Evolutionary conservation across 75 land plant genomes (phyloP), one percentile per base, ranked within the genome.

Genomic region (Pinus albicaulis): DNA sequence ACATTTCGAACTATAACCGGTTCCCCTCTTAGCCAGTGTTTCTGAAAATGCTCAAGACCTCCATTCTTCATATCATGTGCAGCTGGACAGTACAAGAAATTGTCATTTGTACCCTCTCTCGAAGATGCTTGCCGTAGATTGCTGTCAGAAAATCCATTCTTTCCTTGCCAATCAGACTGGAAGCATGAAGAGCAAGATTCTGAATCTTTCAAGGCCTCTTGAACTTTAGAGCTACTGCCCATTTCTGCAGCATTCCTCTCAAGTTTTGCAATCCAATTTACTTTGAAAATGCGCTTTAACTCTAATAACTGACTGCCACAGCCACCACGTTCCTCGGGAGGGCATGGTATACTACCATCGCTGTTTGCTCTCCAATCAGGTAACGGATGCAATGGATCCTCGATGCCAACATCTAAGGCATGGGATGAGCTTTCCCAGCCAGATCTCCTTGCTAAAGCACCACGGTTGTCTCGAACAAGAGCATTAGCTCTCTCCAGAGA

Each of bases 1-100:
- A 95, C 92, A 76, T 86, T 81, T 57, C 89, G 84, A 12, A 95
- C 93, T 56, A 95, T 86, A 34, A 95, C 96, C 11, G 98, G 98
- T 57, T 95, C 92, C 31, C 97, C 97, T 72, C 61, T 77, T 24
- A 77, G 64, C 97, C 95, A 94, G 52, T 94, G 97, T 56, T 70
- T 89, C 80, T 95, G 94, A 78, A 95, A 95, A 76, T 93, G 94
- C 55, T 83, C 78, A 23, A 90, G 55, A 1, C 77, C 92, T 66
- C 80, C 84, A 7, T 74, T 80, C 65, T 73, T 72, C 36, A 83
- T 71, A 17, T 74, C 74, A 38, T 66, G 25, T 65, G 79, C 77
- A 62, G 78, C 66, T 10, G 98, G 96, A 60, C 89, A 91, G 76
- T 86, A 95, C 22, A 95, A 59, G 76, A 76, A 83, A 58, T 95